Percentiles rank a stretch among this genome's conserved stretches.
These are phyloP conservation scores for Sphaerostilbella broomeana DNA, from an alignment of 2,329 filamentous ascomycete genomes.

Conservation along the genomic window DNA sequence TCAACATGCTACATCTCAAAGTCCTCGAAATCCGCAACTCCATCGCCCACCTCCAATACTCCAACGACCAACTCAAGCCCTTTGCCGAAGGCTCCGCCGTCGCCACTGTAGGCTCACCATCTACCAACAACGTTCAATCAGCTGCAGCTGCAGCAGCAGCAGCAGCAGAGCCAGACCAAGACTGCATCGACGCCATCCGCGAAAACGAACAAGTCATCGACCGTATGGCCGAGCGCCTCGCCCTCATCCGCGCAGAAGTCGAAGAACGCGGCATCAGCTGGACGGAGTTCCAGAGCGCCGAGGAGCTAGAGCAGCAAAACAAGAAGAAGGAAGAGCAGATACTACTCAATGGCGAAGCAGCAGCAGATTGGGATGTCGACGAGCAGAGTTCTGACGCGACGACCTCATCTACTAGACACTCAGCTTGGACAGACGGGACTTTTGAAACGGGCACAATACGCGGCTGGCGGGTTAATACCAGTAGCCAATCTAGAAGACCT, in stretches of 20 bases:
- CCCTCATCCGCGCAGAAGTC: conserved; percentile 58
- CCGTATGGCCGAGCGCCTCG: conserved; percentile 60
- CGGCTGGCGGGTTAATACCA: conserved; percentile 43
- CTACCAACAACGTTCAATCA: conserved; percentile 5
- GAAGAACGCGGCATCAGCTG: conserved; percentile 50
- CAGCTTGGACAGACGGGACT: conserved; percentile 57
- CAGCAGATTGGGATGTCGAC: conserved; percentile 3
- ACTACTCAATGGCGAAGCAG: conserved; percentile 18
- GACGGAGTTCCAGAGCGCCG: conserved; percentile 47
- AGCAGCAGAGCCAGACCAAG: conserved; percentile 46
- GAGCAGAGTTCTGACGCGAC: conserved; percentile 3
- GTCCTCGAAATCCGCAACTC: conserved; percentile 69
- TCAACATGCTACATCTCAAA: conserved; percentile 64
- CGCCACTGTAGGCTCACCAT: conserved; percentile 18
- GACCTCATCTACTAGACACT: conserved; percentile 20
- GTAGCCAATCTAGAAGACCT: conserved; percentile 22
- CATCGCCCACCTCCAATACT: conserved; percentile 66
- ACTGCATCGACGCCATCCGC: conserved; percentile 66
- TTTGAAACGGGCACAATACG: conserved; percentile 55
- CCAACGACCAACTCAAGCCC: conserved; percentile 65
- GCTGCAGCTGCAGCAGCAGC: background rate
- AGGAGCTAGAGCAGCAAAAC: conserved; percentile 28
- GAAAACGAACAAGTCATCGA: conserved; percentile 66
- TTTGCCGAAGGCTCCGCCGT: conserved; percentile 50
- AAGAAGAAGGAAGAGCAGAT: conserved; percentile 21